These are phyloP conservation scores for Secale cereale DNA, from an alignment of 176 grass and related monocot species.

Conservation along the genomic window DNA sequence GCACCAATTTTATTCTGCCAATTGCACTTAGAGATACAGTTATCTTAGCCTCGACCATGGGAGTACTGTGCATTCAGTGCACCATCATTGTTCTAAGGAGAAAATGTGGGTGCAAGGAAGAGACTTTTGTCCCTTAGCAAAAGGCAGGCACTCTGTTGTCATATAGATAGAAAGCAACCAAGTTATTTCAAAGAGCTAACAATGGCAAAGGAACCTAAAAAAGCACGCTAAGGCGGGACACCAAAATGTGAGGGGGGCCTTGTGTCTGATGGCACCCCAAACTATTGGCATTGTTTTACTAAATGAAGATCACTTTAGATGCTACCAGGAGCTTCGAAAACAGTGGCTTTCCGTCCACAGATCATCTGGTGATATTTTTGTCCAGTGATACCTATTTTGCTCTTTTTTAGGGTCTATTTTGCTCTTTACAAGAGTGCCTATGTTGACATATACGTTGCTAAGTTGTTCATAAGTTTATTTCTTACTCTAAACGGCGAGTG, in stretches of 20 bases:
- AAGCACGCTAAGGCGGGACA: background rate
- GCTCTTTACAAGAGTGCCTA: background rate
- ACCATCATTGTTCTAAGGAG: background rate
- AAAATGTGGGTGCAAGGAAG: background rate
- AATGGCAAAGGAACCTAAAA: background rate
- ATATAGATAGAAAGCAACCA: background rate
- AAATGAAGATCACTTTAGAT: background rate
- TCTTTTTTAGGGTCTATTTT: no score
- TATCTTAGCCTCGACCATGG: background rate
- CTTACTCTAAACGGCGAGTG: background rate
- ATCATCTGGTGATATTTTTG: background rate
- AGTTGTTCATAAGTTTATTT: background rate
- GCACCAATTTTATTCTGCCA: background rate
- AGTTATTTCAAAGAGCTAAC: constrained; percentile 1
- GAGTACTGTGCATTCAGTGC: background rate
- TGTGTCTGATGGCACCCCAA: background rate
- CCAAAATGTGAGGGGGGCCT: background rate
- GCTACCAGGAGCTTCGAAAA: background rate
- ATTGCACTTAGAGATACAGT: background rate
- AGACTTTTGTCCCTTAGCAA: background rate
- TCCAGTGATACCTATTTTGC: background rate
- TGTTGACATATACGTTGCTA: constrained; percentile 1
- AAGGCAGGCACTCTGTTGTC: background rate
- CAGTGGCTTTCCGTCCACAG: background rate
- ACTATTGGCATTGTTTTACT: background rate